Evolutionary conservation across 306 rosid species (phyloP), one percentile per base, ranked within the genome.

Genomic region (Rosa lucieae): DNA sequence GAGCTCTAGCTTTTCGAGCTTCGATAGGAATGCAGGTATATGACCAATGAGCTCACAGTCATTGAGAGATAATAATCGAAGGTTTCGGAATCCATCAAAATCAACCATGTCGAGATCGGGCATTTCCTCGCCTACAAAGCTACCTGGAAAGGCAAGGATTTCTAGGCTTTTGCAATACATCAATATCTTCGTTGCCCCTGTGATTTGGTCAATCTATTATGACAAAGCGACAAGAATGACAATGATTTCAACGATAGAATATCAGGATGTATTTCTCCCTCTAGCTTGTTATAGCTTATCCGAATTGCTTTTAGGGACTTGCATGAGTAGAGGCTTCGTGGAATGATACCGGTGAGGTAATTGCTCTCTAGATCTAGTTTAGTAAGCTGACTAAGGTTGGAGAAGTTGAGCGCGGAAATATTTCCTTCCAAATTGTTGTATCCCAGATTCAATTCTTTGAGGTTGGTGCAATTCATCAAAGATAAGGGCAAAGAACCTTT

Each of bases 181-280:
- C 26, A 26, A 26, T 26, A 26, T 26, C 26, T 26, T 26, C 26
- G 0, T 26, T 26, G 26, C 26, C 26, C 26, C 26, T 26, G 26
- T 26, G 26, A 26, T 26, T 32, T 62, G 68, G 42, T 62, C 42
- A 12, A 62, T 29, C 68, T 62, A 29, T 62, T 62, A 1, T 26
- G 1, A 13, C 68, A 18, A 29, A 62, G 68, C 8, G 68, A 62
- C 20, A 62, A 13, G 42, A 29, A 62, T 3, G 68, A 62, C 40
- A 62, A 10, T 5, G n/a, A 62, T 29, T 29, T 62, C 20, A 62
- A 14, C 37, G 5, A 29, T 4, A 29, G 3, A 62, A 29, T 62
- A 29, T 62, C 68, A 11, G 68, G 68, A 12, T 26, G 68, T 26
- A 62, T 62, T 32, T 62, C 68, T 62, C 20, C 68, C 68, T 62